Evolutionary conservation across 2,329 filamentous ascomycete genomes (phyloP).

Genomic region (Ceratocystis variospora): DNA sequence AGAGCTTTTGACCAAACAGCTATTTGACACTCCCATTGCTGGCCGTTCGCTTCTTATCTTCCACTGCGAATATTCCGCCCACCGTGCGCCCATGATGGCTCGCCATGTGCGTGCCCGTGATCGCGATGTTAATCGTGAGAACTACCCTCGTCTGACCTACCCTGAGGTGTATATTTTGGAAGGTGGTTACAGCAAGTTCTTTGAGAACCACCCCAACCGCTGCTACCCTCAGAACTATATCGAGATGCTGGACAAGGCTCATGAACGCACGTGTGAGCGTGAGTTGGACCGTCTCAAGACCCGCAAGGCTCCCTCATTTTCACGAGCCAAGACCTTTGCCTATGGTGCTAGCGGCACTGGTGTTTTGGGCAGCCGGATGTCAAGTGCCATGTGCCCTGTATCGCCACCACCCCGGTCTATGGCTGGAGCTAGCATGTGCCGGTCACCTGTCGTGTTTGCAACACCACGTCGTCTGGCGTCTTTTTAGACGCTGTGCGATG

Average conservation of each 20-base stretch:
- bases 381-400: constrained; percentile 3
- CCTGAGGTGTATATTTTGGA: constrained; percentile 96
- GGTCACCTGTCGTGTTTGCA: constrained; percentile 13
- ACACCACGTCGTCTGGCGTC: constrained; percentile 14
- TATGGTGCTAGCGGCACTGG: constrained; percentile 47
- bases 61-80: constrained; percentile 96
- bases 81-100: constrained; percentile 91
- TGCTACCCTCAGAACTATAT: constrained; percentile 95
- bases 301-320: constrained; percentile 54
- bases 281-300: constrained; percentile 89
- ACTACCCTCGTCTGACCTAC: constrained; percentile 81
- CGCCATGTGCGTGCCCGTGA: constrained; percentile 84
- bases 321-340: constrained; percentile 83
- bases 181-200: constrained; percentile 92
- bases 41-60: constrained; percentile 74
- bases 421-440: constrained; percentile 9
- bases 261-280: constrained; percentile 84
- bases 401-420: constrained; percentile 11
- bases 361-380: not conserved
- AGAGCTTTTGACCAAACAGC: constrained; percentile 63
- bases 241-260: constrained; percentile 86
- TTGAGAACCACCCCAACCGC: constrained; percentile 57
- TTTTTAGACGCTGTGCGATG: constrained; percentile 4
- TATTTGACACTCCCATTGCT: constrained; percentile 56
- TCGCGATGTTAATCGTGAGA: constrained; percentile 68